Base-by-base conservation (phyloP, 2,329 filamentous ascomycete species). In the Coniochaeta sp. region DNA sequence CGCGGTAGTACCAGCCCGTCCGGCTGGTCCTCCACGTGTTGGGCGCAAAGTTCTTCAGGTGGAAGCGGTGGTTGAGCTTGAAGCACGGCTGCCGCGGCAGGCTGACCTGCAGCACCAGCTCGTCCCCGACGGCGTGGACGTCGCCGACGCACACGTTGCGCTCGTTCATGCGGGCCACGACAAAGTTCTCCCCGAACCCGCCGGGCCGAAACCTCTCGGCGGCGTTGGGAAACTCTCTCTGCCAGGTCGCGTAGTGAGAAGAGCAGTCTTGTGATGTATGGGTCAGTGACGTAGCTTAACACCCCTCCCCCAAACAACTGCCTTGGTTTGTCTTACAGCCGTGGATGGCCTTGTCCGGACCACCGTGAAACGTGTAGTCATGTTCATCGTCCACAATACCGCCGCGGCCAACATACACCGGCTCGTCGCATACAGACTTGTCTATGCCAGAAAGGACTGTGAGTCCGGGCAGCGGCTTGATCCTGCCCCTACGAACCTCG, bases 41-140 rank as follows among this genome's bases (percentile, higher is more conserved):
- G 0, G 80, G 80, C 4, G 85, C 82, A 70, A 89, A 87, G 62
- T 85, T 81, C 65, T 83, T 83, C 11, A 87, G 73, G 36, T 81
- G 77, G 69, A 89, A 89, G 1, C 86, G 83, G 65, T 88, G 85
- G 67, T 89, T 89, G 9, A 89, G 77, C 68, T 89, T 89, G 73
- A 82, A 89, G 72, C 86, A 89, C 11, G 86, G 86, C 64, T 85
- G 81, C 17, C 86, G 78, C 0, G 86, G 86, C 26, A 87, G 73
- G 63, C 79, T 82, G 26, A 88, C 81, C 65, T 88, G 81, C 0
- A 88, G 75, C 2, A 84, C 61, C 0, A 84, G 75, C 1, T 77
- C 73, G 54, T 76, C 71, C 0, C 80, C 79, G 8, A 88, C 77
- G 0, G 77, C 73, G 19, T 86, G 73, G 16, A 83, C 73, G 64